These are phyloP conservation scores for Flaveria floridana DNA, from an alignment of 140 eudicot species.

Conservation along the genomic window DNA sequence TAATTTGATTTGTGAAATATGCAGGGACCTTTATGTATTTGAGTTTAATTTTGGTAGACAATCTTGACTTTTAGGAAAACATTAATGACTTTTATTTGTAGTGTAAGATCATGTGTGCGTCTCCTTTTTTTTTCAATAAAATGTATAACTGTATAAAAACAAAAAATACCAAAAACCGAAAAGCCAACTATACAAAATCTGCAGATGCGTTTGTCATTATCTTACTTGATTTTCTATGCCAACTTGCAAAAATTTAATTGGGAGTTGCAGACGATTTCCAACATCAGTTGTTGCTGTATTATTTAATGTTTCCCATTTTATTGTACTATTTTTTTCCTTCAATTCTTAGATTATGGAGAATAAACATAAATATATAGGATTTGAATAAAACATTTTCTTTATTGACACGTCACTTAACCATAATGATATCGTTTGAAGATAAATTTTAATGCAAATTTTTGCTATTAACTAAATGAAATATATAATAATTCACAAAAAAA, in stretches of 20 bases:
- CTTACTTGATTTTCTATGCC: slow-evolving; percentile 19
- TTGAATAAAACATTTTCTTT: too few relatives aligned
- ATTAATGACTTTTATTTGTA: background rate
- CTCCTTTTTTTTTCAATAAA: background rate
- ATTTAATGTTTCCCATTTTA: too few relatives aligned
- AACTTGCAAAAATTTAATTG: slow-evolving; percentile 18
- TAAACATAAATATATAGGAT: too few relatives aligned
- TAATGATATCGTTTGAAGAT: too few relatives aligned
- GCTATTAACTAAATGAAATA: too few relatives aligned
- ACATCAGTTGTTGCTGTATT: background rate
- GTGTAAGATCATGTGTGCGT: background rate
- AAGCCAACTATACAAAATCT: slow-evolving; percentile 32
- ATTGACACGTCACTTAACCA: too few relatives aligned
- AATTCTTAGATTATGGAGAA: too few relatives aligned
- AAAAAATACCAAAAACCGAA: background rate
- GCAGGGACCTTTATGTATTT: background rate
- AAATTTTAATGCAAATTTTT: too few relatives aligned
- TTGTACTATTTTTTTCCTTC: too few relatives aligned
- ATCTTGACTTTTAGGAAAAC: background rate
- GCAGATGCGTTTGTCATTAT: slow-evolving; percentile 28
- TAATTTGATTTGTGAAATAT: background rate
- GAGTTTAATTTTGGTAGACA: background rate
- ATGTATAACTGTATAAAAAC: background rate
- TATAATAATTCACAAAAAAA: background rate
- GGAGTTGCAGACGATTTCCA: background rate